Base-by-base conservation (phyloP, 768 basidiomycete species). In the Filobasidium floriforme region DNA sequence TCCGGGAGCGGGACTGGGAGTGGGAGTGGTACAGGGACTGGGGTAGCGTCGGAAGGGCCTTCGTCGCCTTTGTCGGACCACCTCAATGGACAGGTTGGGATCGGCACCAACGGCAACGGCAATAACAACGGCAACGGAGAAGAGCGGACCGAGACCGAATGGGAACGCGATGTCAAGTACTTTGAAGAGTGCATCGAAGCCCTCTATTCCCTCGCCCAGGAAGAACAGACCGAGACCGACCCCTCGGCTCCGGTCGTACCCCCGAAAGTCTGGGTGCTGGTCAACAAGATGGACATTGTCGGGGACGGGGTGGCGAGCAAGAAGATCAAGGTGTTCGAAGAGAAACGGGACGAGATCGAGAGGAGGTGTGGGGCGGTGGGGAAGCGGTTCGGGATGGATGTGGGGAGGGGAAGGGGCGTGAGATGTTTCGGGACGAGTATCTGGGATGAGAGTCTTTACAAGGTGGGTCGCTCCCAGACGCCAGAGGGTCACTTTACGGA, bases 231-330 rank as follows among this genome's bases (percentile, higher is more conserved):
- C 18, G 54, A 57, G 61, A 2, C 22, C 19, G 54, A 28, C 32
- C 18, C 37, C 19, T 24, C 22, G 2, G 26, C 22, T 5, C n/a
- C 54, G 22, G 22, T 32, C 18, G 54, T 57, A 22, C 54, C 54
- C 24, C 54, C 54, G 71, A 71, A 51, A 71, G 86, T 97, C 1
- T 97, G 94, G 79, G 82, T 97, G 43, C 83, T 97, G 2, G 84
- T 98, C 52, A 94, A 99, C 80, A 99, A 99, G 83, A 97, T 98
- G 92, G 96, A 99, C 78, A 82, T 99, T 29, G 88, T 89, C 10
- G 77, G 74, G 37, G 59, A 73, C 65, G 65, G 55, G 55, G 52
- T 69, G 41, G 44, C 72, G 52, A 65, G 68, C 65, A 44, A 68
- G 66, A 69, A 66, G 49, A 78, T 80, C 32, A 80, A 79, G 49